Evolutionary conservation across 257 asterid species (phyloP).

Genomic region (Apocynum venetum): DNA sequence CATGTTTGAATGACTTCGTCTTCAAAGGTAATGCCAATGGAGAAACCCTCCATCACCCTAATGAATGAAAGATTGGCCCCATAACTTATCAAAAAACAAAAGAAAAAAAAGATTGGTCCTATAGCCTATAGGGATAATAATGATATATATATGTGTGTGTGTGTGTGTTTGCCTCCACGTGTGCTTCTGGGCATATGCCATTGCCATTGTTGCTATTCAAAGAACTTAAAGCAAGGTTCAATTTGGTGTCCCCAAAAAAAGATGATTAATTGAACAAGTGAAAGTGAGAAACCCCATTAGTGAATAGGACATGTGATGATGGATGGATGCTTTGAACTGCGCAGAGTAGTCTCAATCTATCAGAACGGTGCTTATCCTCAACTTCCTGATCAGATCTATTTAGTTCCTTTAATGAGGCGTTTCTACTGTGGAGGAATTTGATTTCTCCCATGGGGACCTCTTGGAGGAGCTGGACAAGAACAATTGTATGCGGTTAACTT

Average conservation of each 20-base stretch:
- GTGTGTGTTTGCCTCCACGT: too few relatives aligned
- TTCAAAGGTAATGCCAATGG: neutral
- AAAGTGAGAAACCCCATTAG: neutral
- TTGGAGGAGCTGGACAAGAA: constrained; percentile 2
- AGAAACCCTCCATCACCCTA: neutral
- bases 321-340: constrained; percentile 25
- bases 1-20: constrained; percentile 11
- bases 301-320: constrained; percentile 23
- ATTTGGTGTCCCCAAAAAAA: constrained; percentile 7
- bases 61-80: neutral
- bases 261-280: neutral
- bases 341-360: constrained; percentile 13
- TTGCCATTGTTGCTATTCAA: neutral
- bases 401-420: constrained; percentile 5
- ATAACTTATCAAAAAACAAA: too few relatives aligned
- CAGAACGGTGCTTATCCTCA: neutral
- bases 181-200: too few relatives aligned
- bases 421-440: constrained; percentile 2
- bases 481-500: too few relatives aligned
- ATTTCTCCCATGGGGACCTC: constrained; percentile 21
- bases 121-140: too few relatives aligned
- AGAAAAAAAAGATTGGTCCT: too few relatives aligned
- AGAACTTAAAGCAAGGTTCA: neutral
- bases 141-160: too few relatives aligned
- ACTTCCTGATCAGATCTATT: neutral